Evolutionary conservation across 192 early-diverging fungal genomes (phyloP), one percentile per base, ranked within the genome.

Genomic region (Chytriomyces hyalinus): DNA sequence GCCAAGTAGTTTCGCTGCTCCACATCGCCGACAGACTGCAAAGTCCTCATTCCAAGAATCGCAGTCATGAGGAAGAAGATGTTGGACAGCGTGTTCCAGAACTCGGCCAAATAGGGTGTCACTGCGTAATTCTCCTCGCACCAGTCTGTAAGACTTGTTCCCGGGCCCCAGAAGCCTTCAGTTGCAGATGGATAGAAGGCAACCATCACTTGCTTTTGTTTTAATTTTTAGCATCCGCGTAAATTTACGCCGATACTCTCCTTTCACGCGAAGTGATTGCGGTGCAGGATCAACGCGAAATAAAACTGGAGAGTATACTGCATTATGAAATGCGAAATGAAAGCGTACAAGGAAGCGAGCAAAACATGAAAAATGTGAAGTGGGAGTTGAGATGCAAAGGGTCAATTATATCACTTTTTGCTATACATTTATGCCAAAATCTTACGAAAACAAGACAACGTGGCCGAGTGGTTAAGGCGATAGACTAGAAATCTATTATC

Each of bases 81-180:
- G 76, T 94, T 94, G 22, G 92, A 90, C 28, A 82, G 69, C n/a
- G 92, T 91, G 79, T 94, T 94, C 80, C 90, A 91, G 69, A 88
- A 92, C 83, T 95, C 94, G 66, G 92, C 92, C 75, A 95, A 82
- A 77, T 90, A 93, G 67, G 83, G 82, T 65, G 86, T 87, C 4
- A 89, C 84, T 22, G 83, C 85, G 53, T 94, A 93, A 86, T 93
- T 92, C 83, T 92, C 90, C 49, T 70, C 68, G 45, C 68, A 70
- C 68, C 68, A 70, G 53, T 70, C 68, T 13, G 53, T 57, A 0
- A 57, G 53, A 3, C 15, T 20, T 13, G 53, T 57, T 57, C 53
- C 53, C 3, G 20, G 53, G 13, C 53, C 53, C 53, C 53, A 57
- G 20, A n/a, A 20, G 20, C 53, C 53, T 20, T 57, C 53, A 20